A percentile compares a stretch with the other conserved stretches of the same genome.
Evolutionary conservation across 306 rosid species (phyloP).

Genomic region (Cicer pinnatifidum): DNA sequence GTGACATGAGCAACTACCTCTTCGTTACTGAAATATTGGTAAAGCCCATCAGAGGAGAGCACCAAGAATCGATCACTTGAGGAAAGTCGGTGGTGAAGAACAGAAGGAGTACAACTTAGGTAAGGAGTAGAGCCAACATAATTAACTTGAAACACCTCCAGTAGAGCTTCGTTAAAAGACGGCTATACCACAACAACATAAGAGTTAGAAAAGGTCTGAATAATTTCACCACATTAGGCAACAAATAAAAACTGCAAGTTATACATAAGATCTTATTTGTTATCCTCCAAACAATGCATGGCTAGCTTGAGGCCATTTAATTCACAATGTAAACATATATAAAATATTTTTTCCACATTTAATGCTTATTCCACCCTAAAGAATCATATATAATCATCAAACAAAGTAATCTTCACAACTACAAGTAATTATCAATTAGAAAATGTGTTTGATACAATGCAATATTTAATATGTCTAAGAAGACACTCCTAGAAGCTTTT

Average conservation of each 20-base stretch:
- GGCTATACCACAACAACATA: conserved; percentile 50
- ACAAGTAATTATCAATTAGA: neutral
- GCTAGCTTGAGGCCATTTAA: conserved; percentile 1
- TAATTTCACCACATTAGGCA: neutral
- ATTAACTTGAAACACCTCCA: conserved; percentile 63
- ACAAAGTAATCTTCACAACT: conserved; percentile 1
- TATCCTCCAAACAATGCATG: neutral
- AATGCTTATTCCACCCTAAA: neutral
- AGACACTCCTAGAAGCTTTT: neutral
- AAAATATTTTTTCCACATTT: neutral
- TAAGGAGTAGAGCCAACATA: conserved; percentile 60
- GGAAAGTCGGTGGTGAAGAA: conserved; percentile 65
- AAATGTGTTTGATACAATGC: neutral
- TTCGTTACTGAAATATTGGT: conserved; percentile 71
- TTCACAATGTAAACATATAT: conserved; percentile 15
- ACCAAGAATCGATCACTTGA: conserved; percentile 71
- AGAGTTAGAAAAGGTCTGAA: conserved; percentile 21
- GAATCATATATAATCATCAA: neutral
- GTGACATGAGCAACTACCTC: conserved; percentile 72
- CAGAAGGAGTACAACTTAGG: conserved; percentile 61
- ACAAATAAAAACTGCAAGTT: neutral
- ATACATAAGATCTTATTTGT: neutral
- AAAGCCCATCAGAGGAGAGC: conserved; percentile 70
- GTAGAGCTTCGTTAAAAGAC: conserved; percentile 56
- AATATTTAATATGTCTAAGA: neutral